Evolutionary conservation across 441 rosid genomes (phyloP).

Genomic region (Erysimum cheiri): DNA sequence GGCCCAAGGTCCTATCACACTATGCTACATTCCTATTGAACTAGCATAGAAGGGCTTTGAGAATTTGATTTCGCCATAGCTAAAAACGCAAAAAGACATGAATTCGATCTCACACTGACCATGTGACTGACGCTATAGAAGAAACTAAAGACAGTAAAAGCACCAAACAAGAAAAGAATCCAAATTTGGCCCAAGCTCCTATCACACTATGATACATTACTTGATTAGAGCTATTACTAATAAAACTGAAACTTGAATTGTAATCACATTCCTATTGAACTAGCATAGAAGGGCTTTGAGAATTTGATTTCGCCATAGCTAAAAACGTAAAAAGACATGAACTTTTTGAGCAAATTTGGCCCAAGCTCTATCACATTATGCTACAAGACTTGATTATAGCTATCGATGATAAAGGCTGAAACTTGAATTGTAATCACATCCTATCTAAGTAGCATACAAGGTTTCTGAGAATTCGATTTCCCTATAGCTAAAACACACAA

Average conservation of each 20-base stretch:
- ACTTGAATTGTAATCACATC: too few species aligned
- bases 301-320: neutral
- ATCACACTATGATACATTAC: slow-evolving; percentile 1
- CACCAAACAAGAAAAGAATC: neutral
- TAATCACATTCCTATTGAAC: neutral
- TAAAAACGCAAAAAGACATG: neutral
- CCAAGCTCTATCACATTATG: too few species aligned
- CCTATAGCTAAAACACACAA: slow-evolving; percentile 2
- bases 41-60: neutral
- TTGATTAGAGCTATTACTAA: neutral
- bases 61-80: neutral
- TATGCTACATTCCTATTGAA: slow-evolving; percentile 10
- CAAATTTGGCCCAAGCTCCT: neutral
- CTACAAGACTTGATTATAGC: too few species aligned
- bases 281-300: neutral
- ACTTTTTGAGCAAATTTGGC: too few species aligned
- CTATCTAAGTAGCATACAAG: too few species aligned
- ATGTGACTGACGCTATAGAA: too few species aligned
- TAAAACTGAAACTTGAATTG: neutral
- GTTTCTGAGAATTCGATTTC: neutral
- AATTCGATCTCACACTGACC: too few species aligned
- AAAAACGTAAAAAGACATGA: neutral
- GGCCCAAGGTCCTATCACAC: neutral
- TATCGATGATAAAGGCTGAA: too few species aligned
- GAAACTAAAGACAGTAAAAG: neutral